phyloP scores from a whole-genome alignment of 2,329 filamentous ascomycete genomes.

The Calonectria leucothoes region DNA sequence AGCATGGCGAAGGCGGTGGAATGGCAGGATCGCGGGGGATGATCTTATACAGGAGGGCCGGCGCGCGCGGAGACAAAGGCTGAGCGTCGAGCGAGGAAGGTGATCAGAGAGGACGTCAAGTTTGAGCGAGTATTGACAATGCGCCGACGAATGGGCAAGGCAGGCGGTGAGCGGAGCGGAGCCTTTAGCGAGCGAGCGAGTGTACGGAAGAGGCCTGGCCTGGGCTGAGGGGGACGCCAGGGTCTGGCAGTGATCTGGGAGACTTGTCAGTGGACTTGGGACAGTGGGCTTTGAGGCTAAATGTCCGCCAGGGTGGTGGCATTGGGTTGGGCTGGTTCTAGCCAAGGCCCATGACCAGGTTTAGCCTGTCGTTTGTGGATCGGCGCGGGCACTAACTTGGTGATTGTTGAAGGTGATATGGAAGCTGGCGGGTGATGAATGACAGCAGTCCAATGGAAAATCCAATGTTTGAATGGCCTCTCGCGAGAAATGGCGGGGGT shows the following conservation, averaged over 20 bases:
- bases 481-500: neutral
- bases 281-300: slow-evolving; percentile 4
- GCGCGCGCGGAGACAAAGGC: slow-evolving; percentile 39
- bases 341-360: slow-evolving; percentile 5
- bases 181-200: slow-evolving; percentile 8
- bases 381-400: slow-evolving; percentile 20
- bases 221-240: slow-evolving; percentile 4
- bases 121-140: slow-evolving; percentile 21
- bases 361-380: slow-evolving; percentile 12
- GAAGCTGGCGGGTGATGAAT: slow-evolving; percentile 4
- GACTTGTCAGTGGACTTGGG: slow-evolving; percentile 10
- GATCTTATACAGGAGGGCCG: slow-evolving; percentile 37
- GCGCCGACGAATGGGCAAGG: slow-evolving; percentile 38
- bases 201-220: slow-evolving; percentile 10
- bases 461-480: neutral
- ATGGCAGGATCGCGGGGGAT: slow-evolving; percentile 28
- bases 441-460: slow-evolving; percentile 9
- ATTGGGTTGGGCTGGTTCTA: slow-evolving; percentile 13
- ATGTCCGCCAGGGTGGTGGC: slow-evolving; percentile 5
- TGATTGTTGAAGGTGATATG: slow-evolving; percentile 5
- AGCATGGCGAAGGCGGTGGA: slow-evolving; percentile 41
- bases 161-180: slow-evolving; percentile 42
- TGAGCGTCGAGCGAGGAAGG: slow-evolving; percentile 28
- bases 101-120: slow-evolving; percentile 15
- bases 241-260: slow-evolving; percentile 11